These are phyloP conservation scores for Cryptosporidium meleagridis DNA, from an alignment of 169 alveolate species.

Conservation along the genomic window DNA sequence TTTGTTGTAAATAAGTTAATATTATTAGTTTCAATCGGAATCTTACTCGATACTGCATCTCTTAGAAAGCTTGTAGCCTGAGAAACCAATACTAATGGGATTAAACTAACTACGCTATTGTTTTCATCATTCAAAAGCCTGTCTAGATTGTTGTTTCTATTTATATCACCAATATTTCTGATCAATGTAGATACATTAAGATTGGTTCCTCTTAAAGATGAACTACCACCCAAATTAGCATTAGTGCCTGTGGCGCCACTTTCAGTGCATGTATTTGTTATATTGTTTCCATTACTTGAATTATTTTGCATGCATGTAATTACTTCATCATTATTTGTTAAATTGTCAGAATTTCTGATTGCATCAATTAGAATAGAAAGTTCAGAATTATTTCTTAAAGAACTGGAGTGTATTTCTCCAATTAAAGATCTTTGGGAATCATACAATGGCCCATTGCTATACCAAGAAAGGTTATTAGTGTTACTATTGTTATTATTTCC, in stretches of 20 bases:
- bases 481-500: not conserved
- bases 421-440: slow-evolving; percentile 58
- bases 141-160: slow-evolving; percentile 10
- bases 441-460: slow-evolving; percentile 53
- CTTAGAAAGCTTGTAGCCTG: slow-evolving; percentile 26
- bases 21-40: slow-evolving; percentile 14
- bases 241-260: not conserved
- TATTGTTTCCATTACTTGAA: not conserved
- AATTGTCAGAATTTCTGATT: slow-evolving; percentile 12
- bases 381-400: slow-evolving; percentile 29
- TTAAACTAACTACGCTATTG: slow-evolving; percentile 14
- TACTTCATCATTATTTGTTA: not conserved
- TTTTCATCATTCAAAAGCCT: slow-evolving; percentile 6
- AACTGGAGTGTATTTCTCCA: slow-evolving; percentile 61
- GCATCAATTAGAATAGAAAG: slow-evolving; percentile 16
- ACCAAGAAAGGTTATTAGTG: slow-evolving; percentile 48
- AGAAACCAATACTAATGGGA: slow-evolving; percentile 33
- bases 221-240: not conserved
- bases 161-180: slow-evolving; percentile 52
- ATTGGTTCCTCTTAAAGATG: slow-evolving; percentile 8
- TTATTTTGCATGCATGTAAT: not conserved
- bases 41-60: slow-evolving; percentile 7
- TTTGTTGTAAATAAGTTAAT: slow-evolving; percentile 7
- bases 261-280: not conserved
- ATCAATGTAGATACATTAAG: slow-evolving; percentile 39